Base-by-base conservation (phyloP, 2,329 filamentous ascomycete species). In the Penicillium sp. region DNA sequence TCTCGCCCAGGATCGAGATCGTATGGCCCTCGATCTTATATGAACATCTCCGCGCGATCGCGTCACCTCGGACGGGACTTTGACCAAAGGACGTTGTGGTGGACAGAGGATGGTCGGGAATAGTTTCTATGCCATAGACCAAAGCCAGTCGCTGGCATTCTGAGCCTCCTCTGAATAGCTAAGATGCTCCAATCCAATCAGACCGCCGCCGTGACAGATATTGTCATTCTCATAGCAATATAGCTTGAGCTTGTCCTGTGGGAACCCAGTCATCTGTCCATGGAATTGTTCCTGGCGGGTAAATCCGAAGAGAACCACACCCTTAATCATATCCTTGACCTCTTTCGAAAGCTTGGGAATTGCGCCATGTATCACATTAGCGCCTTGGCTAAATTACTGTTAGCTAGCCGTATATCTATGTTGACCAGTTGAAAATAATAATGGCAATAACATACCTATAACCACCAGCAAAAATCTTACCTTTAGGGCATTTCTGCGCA, bases 271-370 rank as follows among this genome's bases (percentile, higher is more conserved):
- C 36, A 76, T 74, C 51, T 70, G 67, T 32, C 68, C 65, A 15
- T 65, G 62, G 52, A 75, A 71, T 55, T 72, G 61, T 45, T 52
- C 52, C 26, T 70, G 71, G 52, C 75, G 70, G 12, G 76, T 78
- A 47, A 78, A 71, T 23, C 64, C 76, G 50, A 74, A 75, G 21
- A 72, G 65, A 3, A 74, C 63, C 18, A 74, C 73, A n/a, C 72
- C 71, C 1, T 63, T 66, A 34, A 73, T 68, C 39, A 63, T 64
- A 17, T 64, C 60, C 23, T 54, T 50, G 10, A 63, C 15, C 3
- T 46, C 42, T 3, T 56, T 40, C 17, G 60, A 51, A 6, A 73
- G 64, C 10, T 58, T 61, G 41, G 66, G 59, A 49, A 74, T 69
- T 21, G 70, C 65, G 21, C 66, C 67, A 51, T 70, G 67, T 5